Conservation (phyloP, 345 rosid species). For the Gossypium longicalyx region DNA sequence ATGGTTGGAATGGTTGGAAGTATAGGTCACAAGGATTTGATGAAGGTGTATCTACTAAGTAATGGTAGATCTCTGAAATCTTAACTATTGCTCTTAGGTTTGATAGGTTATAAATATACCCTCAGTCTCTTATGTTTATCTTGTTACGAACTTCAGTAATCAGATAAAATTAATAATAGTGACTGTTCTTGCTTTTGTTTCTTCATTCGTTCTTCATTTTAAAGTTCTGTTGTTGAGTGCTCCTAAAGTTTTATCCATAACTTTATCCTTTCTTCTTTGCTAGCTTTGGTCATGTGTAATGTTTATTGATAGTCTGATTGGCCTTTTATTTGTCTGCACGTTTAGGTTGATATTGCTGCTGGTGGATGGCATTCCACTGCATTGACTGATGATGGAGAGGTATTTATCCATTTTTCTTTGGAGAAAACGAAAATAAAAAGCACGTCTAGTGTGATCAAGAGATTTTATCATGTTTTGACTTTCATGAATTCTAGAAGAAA, state of each 20-base stretch:
- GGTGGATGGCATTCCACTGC: constrained; percentile 99
- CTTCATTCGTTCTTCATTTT: not conserved
- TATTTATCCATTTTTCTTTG: constrained; percentile 23
- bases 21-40: not conserved
- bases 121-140: not conserved
- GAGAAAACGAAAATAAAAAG: not conserved
- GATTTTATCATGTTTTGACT: not conserved
- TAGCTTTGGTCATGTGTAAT: constrained; percentile 3
- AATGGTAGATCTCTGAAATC: not conserved
- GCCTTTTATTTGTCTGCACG: constrained; percentile 11
- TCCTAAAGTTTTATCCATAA: constrained; percentile 6
- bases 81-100: not conserved
- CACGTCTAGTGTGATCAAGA: not conserved
- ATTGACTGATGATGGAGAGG: constrained; percentile 81
- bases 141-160: constrained; percentile 1
- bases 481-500: not conserved
- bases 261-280: not conserved
- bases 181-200: constrained; percentile 1
- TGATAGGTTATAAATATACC: not conserved
- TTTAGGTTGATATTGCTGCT: constrained; percentile 96
- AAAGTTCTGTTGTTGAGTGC: not conserved
- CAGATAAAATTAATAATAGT: not conserved
- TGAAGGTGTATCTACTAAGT: not conserved
- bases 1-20: not conserved
- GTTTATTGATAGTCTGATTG: constrained; percentile 16